These are phyloP conservation scores for Parachaetomium inaequale DNA, from an alignment of 495 filamentous ascomycete species.

Conservation along the genomic window DNA sequence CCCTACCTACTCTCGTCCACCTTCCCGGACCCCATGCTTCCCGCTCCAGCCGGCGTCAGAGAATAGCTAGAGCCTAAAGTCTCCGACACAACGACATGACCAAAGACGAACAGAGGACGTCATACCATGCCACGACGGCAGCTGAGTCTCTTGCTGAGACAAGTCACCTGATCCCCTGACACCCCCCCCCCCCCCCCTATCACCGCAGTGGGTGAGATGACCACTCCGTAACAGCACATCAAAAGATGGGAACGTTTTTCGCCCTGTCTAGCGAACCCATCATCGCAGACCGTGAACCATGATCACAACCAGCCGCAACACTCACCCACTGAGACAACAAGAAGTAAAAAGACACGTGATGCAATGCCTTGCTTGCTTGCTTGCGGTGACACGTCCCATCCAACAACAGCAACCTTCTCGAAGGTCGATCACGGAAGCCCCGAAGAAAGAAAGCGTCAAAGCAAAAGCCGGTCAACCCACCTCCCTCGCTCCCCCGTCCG, in stretches of 20 bases:
- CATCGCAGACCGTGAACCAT: no score
- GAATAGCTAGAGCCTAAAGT: slow-evolving; percentile 7
- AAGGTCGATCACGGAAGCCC: slow-evolving; percentile 1
- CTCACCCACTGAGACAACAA: not conserved
- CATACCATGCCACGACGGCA: not conserved
- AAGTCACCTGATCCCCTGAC: not conserved
- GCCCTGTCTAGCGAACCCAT: no score
- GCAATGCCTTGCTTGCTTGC: not conserved
- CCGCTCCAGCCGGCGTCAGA: not conserved
- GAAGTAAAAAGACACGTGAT: not conserved
- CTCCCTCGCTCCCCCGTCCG: not conserved
- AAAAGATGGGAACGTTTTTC: no score
- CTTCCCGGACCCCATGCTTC: not conserved
- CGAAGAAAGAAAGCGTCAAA: no score
- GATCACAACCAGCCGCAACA: no score
- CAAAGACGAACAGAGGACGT: not conserved
- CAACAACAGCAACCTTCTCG: slow-evolving; percentile 3
- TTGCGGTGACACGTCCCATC: not conserved
- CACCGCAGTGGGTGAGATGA: no score
- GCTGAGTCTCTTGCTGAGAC: not conserved
- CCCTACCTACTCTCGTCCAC: not conserved
- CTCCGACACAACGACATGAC: not conserved
- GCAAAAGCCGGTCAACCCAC: no score
- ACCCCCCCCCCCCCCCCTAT: not conserved
- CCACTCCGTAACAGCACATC: no score